phyloP scores from a whole-genome alignment of 768 basidiomycete genomes.

The Rhodotorula paludigena region DNA sequence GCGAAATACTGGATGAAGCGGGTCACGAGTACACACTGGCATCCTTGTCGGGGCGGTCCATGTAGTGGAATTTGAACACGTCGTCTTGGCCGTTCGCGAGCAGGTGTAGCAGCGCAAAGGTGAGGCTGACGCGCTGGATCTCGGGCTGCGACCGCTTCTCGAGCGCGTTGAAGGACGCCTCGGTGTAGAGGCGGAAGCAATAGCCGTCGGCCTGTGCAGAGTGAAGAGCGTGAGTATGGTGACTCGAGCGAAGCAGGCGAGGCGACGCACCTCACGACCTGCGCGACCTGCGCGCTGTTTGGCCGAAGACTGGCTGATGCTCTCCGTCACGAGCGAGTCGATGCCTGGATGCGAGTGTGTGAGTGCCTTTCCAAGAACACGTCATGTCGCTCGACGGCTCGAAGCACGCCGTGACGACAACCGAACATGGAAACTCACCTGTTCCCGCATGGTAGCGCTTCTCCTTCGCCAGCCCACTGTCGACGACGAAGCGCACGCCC shows the following conservation, averaged over 20 bases:
- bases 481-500: constrained; percentile 89
- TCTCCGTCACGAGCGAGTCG: constrained; percentile 74
- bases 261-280: constrained; percentile 69
- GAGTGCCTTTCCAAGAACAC: background rate
- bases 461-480: constrained; percentile 93
- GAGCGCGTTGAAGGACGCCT: constrained; percentile 67
- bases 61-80: constrained; percentile 59
- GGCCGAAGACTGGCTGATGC: constrained; percentile 84
- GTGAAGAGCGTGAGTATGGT: background rate
- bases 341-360: constrained; percentile 56
- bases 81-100: constrained; percentile 39
- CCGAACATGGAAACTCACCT: constrained; percentile 30
- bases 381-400: background rate
- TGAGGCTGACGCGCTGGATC: constrained; percentile 79
- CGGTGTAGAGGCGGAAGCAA: constrained; percentile 91
- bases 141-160: constrained; percentile 70
- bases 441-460: constrained; percentile 61
- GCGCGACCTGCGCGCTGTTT: constrained; percentile 85
- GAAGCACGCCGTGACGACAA: background rate
- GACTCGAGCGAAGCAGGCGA: too few relatives aligned
- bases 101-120: constrained; percentile 76
- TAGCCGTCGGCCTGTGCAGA: constrained; percentile 62
- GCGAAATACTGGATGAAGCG: background rate
- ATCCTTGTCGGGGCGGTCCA: constrained; percentile 76
- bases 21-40: constrained; percentile 57